phyloP scores from a whole-genome alignment of 2,329 filamentous ascomycete species.

The Aspergillus carbonarius region DNA sequence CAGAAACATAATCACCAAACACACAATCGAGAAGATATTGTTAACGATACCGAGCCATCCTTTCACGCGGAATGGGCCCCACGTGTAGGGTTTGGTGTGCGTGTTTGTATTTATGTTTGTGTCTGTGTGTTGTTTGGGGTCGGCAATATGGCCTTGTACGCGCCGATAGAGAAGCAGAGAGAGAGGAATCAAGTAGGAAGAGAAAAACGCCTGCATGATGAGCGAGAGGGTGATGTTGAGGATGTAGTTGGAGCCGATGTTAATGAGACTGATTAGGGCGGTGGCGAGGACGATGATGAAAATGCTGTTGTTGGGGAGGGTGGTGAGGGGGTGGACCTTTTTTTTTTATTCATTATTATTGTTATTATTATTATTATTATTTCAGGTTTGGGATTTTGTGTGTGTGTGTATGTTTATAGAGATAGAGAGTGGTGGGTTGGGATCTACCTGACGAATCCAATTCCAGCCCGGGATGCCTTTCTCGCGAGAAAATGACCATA shows the following conservation, averaged over 20 bases:
- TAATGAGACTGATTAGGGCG: constrained; percentile 48
- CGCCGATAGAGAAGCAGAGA: constrained; percentile 45
- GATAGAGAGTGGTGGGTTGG: too few relatives aligned
- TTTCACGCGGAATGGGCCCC: constrained; percentile 31
- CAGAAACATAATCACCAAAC: constrained; percentile 45
- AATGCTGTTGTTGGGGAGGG: constrained; percentile 22
- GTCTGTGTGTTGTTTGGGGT: constrained; percentile 42
- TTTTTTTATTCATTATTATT: too few relatives aligned
- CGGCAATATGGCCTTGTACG: constrained; percentile 31
- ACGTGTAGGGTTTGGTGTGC: constrained; percentile 12
- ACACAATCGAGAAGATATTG: constrained; percentile 46
- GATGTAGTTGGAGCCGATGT: constrained; percentile 50
- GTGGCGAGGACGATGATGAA: constrained; percentile 29
- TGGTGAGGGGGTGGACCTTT: constrained; percentile 1
- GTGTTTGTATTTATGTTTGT: constrained; percentile 6
- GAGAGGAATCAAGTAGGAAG: constrained; percentile 51
- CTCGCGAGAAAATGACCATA: constrained; percentile 41
- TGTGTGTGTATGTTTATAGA: too few relatives aligned
- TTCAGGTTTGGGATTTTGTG: too few relatives aligned
- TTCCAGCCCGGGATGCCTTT: constrained; percentile 33
- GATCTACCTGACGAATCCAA: neutral
- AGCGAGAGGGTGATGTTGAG: constrained; percentile 54
- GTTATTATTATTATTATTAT: too few relatives aligned
- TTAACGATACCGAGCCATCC: constrained; percentile 44
- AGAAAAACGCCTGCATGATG: constrained; percentile 45